Percentiles rank a stretch among this genome's conserved stretches.
Evolutionary conservation across 495 filamentous ascomycete species (phyloP).

Genomic region (Tuber brumale): DNA sequence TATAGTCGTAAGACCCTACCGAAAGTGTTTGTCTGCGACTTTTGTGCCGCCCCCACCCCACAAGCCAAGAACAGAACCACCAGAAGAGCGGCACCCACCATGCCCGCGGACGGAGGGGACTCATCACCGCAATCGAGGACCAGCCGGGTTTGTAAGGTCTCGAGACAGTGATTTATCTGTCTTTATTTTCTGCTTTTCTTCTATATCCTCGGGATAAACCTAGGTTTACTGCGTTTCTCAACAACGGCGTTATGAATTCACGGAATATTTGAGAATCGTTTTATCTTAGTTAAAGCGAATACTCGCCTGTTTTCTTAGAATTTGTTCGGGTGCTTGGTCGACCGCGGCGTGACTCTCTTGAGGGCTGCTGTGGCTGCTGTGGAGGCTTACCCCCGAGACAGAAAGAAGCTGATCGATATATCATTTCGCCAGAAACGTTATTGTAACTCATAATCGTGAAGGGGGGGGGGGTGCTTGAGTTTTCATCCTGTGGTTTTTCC

Average conservation of each 20-base stretch:
- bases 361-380: not conserved
- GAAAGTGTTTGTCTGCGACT: constrained; percentile 36
- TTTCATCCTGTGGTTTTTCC: not conserved
- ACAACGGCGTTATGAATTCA: not conserved
- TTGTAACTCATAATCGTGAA: not conserved
- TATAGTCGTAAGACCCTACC: constrained; percentile 35
- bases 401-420: not conserved
- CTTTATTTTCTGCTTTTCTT: not conserved
- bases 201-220: not conserved
- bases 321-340: not conserved
- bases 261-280: not conserved
- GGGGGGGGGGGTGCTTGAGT: not conserved
- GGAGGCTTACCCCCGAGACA: not conserved
- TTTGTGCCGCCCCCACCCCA: constrained; percentile 20
- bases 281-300: not conserved
- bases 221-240: not conserved
- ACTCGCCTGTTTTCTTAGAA: not conserved
- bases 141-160: not conserved
- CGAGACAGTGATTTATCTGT: not conserved
- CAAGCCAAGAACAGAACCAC: constrained; percentile 3
- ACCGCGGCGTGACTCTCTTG: not conserved
- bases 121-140: not conserved
- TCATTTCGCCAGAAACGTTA: not conserved
- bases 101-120: not conserved
- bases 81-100: not conserved